Conservation (phyloP, 2,329 filamentous ascomycete genomes). For the Aspergillus pseudotamarii region DNA sequence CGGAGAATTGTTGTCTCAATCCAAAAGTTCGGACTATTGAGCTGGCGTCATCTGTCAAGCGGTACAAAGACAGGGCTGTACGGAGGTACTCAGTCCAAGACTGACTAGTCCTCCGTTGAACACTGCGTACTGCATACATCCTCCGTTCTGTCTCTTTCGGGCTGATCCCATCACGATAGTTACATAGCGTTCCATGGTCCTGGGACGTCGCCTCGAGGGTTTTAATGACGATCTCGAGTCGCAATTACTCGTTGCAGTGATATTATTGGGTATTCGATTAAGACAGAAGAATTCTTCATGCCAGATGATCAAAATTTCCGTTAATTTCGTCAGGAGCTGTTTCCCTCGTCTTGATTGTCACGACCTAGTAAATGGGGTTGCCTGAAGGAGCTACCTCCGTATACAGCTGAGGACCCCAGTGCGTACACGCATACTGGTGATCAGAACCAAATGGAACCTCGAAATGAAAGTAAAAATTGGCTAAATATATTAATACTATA, state of each 20-base stretch:
- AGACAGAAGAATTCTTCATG: background rate
- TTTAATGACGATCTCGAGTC: background rate
- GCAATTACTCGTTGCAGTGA: background rate
- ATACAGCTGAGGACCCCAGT: background rate
- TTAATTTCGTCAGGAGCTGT: background rate
- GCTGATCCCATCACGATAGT: background rate
- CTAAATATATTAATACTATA: background rate
- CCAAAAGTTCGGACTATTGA: slow-evolving; percentile 17
- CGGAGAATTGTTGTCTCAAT: slow-evolving; percentile 27
- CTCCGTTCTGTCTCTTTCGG: background rate
- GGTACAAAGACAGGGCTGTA: slow-evolving; percentile 4
- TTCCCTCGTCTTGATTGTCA: background rate
- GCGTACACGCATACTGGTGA: background rate
- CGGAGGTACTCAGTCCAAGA: background rate
- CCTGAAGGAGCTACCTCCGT: slow-evolving; percentile 11
- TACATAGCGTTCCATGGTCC: slow-evolving; percentile 14
- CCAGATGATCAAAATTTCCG: slow-evolving; percentile 8
- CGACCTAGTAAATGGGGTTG: slow-evolving; percentile 12
- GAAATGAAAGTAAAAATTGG: background rate
- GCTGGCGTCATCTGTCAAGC: slow-evolving; percentile 22
- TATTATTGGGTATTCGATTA: slow-evolving; percentile 6
- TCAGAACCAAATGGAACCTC: background rate
- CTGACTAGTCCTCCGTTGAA: background rate
- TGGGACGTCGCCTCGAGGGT: slow-evolving; percentile 10
- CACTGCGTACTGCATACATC: background rate